Base-by-base conservation (phyloP, 306 rosid species). In the Fragaria vesca region DNA sequence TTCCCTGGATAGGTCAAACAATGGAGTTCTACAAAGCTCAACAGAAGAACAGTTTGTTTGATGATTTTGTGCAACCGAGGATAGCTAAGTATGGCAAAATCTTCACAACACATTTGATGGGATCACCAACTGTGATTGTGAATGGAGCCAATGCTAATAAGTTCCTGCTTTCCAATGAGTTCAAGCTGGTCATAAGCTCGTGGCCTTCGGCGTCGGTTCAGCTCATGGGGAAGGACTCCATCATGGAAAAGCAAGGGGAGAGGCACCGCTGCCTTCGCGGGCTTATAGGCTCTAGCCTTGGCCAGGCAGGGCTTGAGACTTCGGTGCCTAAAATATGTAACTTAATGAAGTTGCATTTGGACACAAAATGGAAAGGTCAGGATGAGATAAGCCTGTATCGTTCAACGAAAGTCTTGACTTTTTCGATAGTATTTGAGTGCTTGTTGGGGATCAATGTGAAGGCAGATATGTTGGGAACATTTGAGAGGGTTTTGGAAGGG, bases 131-230 rank as follows among this genome's bases (percentile, higher is more conserved):
- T 8, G 91, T 94, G 80, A 74, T 90, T 9, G 89, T 94, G 2
- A 89, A 89, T 70, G 98, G 97, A 70, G 87, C 96, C 54, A 89
- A 89, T 45, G 97, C 91, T 26, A 94, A 94, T 12, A 86, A 76
- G 4, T 94, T 89, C 52, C 42, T 93, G 52, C 15, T 91, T 66
- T 89, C 94, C 3, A 91, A 89, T 72, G 97, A 94, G 88, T 94
- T 94, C 81, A 91, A 94, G 87, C 75, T 89, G 77, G 98, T 91
- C 76, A 83, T 89, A 72, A 91, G 97, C 78, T 90, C 97, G 20
- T 91, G 96, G 98, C 98, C 98, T 69, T 85, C 94, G 16, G 72
- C 91, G 6, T 82, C 93, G 12, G 94, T 94, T 77, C 88, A 94
- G 85, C 91, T 91, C 80, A 91, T 94, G 98, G 98, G 97, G 62